Percentiles rank a stretch among this genome's conserved stretches.
Conservation (phyloP, 345 rosid species). For the Cardamine occulta region DNA sequence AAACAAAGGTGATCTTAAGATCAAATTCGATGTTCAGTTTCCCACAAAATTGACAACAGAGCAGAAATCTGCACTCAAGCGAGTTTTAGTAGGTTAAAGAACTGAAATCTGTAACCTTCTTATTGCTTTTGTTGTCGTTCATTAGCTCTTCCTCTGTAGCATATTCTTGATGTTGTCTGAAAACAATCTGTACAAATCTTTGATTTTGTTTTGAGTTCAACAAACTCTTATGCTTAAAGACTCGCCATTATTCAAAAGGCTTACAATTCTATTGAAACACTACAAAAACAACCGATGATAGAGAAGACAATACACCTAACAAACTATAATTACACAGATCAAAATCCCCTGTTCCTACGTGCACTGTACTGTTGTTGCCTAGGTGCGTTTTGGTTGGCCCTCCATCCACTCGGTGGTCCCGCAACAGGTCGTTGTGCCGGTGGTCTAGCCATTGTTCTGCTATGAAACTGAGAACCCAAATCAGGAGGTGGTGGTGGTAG, state of each 20-base stretch:
- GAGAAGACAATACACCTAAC: not conserved
- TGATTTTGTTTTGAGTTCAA: constrained; percentile 7
- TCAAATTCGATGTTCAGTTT: constrained; percentile 86
- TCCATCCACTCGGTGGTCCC: constrained; percentile 46
- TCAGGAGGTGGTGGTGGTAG: not conserved
- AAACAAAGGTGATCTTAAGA: constrained; percentile 70
- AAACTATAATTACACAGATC: constrained; percentile 36
- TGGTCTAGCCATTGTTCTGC: constrained; percentile 30
- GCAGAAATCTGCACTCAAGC: constrained; percentile 76
- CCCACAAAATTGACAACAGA: constrained; percentile 70
- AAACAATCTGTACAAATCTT: constrained; percentile 26
- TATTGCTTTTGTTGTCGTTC: not conserved
- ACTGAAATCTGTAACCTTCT: not conserved
- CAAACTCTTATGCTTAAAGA: not conserved
- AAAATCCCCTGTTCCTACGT: constrained; percentile 59
- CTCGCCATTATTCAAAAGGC: constrained; percentile 22
- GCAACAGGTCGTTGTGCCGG: constrained; percentile 14
- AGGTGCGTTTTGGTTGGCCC: constrained; percentile 29
- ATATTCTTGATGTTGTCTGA: too few species aligned
- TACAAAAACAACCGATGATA: not conserved
- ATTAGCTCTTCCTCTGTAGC: not conserved
- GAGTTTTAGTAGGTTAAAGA: constrained; percentile 62
- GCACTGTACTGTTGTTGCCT: constrained; percentile 36
- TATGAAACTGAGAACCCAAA: constrained; percentile 12
- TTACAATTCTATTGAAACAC: not conserved